Percentiles rank a stretch among this genome's conserved stretches.
Conservation (phyloP, 768 basidiomycete genomes). For the Suillus occidentalis region DNA sequence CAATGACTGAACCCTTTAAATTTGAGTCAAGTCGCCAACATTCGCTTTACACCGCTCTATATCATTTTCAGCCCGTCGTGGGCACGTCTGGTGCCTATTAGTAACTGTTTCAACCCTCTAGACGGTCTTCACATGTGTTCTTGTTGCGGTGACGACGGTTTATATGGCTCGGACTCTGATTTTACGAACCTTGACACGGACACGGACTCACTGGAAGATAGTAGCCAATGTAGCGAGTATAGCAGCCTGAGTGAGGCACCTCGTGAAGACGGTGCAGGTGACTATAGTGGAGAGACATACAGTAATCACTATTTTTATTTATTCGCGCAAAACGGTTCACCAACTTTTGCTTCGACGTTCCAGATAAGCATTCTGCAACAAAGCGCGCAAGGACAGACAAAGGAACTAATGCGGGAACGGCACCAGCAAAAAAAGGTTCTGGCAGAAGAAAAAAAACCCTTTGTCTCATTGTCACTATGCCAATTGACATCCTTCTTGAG, state of each 20-base stretch:
- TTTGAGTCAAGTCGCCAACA: not conserved
- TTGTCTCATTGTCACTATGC: conserved; percentile 17
- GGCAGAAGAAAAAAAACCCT: conserved; percentile 8
- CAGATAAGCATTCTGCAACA: not conserved
- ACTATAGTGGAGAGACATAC: not conserved
- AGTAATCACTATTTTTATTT: not conserved
- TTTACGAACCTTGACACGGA: not conserved
- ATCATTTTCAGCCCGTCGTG: not conserved
- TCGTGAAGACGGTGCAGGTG: not conserved
- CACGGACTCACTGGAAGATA: not conserved
- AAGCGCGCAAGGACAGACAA: not conserved
- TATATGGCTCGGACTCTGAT: not conserved
- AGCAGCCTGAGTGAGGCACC: not conserved
- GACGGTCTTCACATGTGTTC: not conserved
- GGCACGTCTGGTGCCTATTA: not conserved
- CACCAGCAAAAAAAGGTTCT: not conserved
- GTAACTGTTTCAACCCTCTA: not conserved
- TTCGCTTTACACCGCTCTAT: not conserved
- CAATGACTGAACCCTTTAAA: not conserved
- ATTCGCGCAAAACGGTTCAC: not conserved
- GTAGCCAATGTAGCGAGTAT: not conserved
- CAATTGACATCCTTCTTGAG: conserved; percentile 30
- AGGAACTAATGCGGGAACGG: not conserved
- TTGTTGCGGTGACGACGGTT: not conserved
- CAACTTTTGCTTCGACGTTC: not conserved